Conservation (phyloP, 2,329 filamentous ascomycete species). For the Verticillium tricorpus region DNA sequence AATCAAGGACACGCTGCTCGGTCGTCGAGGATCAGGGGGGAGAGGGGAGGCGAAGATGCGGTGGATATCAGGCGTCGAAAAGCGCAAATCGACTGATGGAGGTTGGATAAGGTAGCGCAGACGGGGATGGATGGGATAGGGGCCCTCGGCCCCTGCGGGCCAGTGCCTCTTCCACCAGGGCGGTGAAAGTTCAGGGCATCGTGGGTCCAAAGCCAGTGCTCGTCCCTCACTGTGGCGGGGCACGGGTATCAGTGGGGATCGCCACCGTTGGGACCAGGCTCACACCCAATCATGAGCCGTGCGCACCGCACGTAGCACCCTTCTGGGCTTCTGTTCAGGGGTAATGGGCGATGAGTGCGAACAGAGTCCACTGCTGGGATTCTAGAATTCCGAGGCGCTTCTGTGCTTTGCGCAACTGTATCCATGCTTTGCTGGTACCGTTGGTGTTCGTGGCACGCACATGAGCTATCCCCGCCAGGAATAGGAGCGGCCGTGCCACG, state of each 20-base stretch:
- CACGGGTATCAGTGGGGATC: slow-evolving; percentile 9
- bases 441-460: neutral
- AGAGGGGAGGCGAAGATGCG: neutral
- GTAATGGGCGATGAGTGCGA: neutral
- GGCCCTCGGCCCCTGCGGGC: neutral
- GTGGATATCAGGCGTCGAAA: slow-evolving; percentile 9
- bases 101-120: slow-evolving; percentile 1
- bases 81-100: slow-evolving; percentile 13
- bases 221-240: slow-evolving; percentile 8
- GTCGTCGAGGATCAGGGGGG: neutral
- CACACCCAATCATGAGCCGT: neutral
- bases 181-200: neutral
- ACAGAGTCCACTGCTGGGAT: neutral
- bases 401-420: neutral
- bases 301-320: neutral
- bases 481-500: neutral
- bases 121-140: neutral
- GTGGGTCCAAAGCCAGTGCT: neutral
- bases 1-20: neutral
- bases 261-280: neutral
- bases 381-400: neutral
- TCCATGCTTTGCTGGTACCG: neutral
- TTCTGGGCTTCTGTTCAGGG: neutral
- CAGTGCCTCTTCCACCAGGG: neutral
- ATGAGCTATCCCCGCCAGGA: too few relatives aligned